Conservation (phyloP, 805 yeast species). For the Lachancea sp. region DNA sequence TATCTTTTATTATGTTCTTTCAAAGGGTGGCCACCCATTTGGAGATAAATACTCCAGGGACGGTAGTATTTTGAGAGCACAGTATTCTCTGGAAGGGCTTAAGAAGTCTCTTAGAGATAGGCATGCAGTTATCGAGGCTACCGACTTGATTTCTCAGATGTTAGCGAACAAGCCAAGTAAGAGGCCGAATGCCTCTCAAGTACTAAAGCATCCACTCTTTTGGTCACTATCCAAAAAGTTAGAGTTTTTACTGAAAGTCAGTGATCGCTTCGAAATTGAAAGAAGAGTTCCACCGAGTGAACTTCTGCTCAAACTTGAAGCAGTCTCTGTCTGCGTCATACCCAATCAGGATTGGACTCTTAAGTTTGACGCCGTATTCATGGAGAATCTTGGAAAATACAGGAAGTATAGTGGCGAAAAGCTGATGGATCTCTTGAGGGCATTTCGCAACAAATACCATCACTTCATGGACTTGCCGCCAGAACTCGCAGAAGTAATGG, state of each 20-base stretch:
- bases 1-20: conserved; percentile 77
- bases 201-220: conserved; percentile 81
- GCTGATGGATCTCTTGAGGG: conserved; percentile 80
- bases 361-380: conserved; percentile 62
- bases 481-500: conserved; percentile 56
- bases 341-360: conserved; percentile 70
- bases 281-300: conserved; percentile 71
- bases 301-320: conserved; percentile 50
- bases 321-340: conserved; percentile 43
- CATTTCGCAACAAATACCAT: conserved; percentile 87
- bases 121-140: conserved; percentile 49
- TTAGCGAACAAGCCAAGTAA: conserved; percentile 54
- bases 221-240: conserved; percentile 72
- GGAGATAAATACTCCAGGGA: conserved; percentile 89
- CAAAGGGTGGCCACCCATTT: conserved; percentile 86
- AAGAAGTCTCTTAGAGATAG: conserved; percentile 26
- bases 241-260: conserved; percentile 77
- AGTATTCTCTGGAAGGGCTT: conserved; percentile 42
- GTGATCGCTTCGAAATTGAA: conserved; percentile 87
- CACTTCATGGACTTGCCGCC: conserved; percentile 87
- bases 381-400: conserved; percentile 83
- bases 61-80: conserved; percentile 73
- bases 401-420: conserved; percentile 77
- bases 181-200: conserved; percentile 64
- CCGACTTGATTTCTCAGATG: conserved; percentile 68